Evolutionary conservation across 169 alveolate genomes (phyloP).

Genomic region (Babesia ovis): DNA sequence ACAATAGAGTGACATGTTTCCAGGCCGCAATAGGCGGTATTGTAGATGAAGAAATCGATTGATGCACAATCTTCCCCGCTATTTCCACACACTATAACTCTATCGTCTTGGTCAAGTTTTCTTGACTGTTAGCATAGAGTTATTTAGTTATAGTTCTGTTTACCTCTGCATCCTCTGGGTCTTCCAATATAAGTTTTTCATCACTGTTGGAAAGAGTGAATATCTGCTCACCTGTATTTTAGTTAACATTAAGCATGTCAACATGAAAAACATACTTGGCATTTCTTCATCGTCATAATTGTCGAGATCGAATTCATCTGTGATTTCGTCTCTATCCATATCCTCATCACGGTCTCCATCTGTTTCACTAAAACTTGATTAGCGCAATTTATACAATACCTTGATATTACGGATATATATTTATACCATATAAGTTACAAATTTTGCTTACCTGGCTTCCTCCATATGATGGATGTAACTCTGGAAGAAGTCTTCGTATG

Average conservation of each 20-base stretch:
- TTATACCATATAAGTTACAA: background rate
- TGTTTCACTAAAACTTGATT: background rate
- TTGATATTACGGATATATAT: background rate
- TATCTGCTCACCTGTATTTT: constrained; percentile 44
- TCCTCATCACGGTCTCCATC: constrained; percentile 14
- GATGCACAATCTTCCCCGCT: constrained; percentile 56
- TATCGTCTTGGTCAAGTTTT: constrained; percentile 46
- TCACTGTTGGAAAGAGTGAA: constrained; percentile 45
- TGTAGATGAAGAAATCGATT: constrained; percentile 44
- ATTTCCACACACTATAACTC: constrained; percentile 56
- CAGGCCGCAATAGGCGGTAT: constrained; percentile 59
- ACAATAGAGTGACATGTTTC: constrained; percentile 58
- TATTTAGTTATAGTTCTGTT: background rate
- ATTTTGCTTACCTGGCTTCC: constrained; percentile 26
- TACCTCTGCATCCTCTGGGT: constrained; percentile 59
- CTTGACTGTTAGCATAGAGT: constrained; percentile 18
- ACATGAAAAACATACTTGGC: constrained; percentile 15
- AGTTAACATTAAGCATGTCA: background rate
- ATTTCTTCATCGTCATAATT: constrained; percentile 58
- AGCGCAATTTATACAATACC: background rate
- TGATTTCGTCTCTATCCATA: constrained; percentile 17
- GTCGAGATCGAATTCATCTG: constrained; percentile 50
- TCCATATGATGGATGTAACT: constrained; percentile 41
- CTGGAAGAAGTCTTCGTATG: constrained; percentile 54
- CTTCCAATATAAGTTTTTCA: constrained; percentile 51